phyloP scores from a whole-genome alignment of 2,329 filamentous ascomycete species.

The Orbilia ellipsospora region DNA sequence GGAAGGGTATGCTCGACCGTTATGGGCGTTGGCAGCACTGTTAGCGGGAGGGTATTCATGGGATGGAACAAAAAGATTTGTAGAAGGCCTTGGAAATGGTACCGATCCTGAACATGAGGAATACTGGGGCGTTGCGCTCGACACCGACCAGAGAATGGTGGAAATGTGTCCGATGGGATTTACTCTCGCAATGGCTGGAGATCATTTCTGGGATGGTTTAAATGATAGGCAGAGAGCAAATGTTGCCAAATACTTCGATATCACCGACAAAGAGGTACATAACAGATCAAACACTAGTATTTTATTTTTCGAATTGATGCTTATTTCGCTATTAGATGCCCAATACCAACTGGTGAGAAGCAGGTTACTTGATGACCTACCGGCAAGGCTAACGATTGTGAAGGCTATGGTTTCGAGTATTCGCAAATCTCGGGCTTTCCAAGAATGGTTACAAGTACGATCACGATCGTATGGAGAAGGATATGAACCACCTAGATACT shows the following conservation, averaged over 20 bases:
- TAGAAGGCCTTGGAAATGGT: conserved; percentile 76
- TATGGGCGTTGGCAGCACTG: conserved; percentile 79
- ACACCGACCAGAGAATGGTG: conserved; percentile 85
- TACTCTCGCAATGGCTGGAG: conserved; percentile 75
- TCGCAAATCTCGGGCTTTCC: conserved; percentile 81
- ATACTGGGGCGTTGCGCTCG: conserved; percentile 80
- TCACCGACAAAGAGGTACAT: conserved; percentile 76
- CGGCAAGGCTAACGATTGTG: background rate
- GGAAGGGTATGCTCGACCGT: conserved; percentile 78
- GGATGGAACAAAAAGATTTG: conserved; percentile 72
- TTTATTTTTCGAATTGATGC: background rate
- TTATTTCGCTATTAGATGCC: conserved; percentile 62
- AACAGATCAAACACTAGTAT: conserved; percentile 37
- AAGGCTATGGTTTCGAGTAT: conserved; percentile 85
- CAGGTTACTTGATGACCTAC: background rate
- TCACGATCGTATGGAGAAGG: conserved; percentile 75
- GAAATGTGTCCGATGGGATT: conserved; percentile 85
- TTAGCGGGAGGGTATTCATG: conserved; percentile 76
- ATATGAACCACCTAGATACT: conserved; percentile 81
- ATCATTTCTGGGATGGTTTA: conserved; percentile 74
- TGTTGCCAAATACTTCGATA: conserved; percentile 77
- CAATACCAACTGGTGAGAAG: conserved; percentile 72
- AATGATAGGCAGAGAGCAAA: conserved; percentile 72
- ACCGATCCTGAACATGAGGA: conserved; percentile 76
- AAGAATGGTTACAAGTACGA: conserved; percentile 79